Base-by-base conservation (phyloP, 371 early-diverging fungal genomes). In the Rozella allomycis region DNA sequence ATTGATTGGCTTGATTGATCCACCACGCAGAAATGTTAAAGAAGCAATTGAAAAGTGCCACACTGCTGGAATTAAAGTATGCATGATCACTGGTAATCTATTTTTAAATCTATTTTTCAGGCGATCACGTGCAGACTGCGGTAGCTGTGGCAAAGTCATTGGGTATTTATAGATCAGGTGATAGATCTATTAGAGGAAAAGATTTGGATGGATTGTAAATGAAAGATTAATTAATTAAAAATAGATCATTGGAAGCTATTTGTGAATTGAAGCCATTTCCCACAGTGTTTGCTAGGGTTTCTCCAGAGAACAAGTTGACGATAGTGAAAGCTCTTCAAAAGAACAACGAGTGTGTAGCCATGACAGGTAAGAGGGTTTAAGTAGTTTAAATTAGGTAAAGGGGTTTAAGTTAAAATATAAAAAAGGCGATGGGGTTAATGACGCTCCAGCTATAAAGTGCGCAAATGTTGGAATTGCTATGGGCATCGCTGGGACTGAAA, bases 271-370 rank as follows among this genome's bases (percentile, higher is more conserved):
- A 55, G 1, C 73, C 81, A 25, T 74, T 87, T 27, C 87, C 87
- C 3, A 55, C 66, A 5, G 87, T 93, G 3, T 79, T 93, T 63
- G 90, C 90, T 0, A 71, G 84, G 42, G 78, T 81, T 37, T 51
- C 60, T 0, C 88, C 96, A 17, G 91, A 91, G 56, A 84, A 87
- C 67, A 91, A 90, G 52, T 72, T 78, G 47, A 74, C 78, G 37
- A 81, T 93, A 22, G 85, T 93, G 2, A 72, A 76, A 45, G 54
- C 85, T 11, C 53, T 97, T 38, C 84, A 96, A 51, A 59, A 69
- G n/a, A 67, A 73, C 17, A 63, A 63, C 16, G 59, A 75, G 42
- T 49, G 76, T 10, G 87, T 84, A 14, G 77, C 72, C 38, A 84
- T 85, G 82, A 83, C 85, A 12, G 94, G 94, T 33, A 78, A 90